phyloP scores from a whole-genome alignment of 345 rosid genomes.

The Aegle marmelos region DNA sequence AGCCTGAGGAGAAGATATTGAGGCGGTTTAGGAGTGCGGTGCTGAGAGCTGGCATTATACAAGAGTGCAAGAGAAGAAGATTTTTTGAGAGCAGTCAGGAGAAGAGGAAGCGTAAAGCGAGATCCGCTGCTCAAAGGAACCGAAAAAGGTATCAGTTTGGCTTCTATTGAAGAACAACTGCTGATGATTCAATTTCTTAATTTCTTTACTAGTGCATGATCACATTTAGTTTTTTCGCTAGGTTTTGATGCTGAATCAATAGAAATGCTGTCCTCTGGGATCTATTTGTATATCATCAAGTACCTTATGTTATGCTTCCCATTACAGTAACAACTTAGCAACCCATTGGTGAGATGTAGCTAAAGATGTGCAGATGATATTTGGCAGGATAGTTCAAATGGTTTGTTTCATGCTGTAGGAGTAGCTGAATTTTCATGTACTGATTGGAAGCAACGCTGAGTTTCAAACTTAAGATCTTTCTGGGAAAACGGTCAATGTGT shows the following conservation, averaged over 20 bases:
- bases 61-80: constrained; percentile 28
- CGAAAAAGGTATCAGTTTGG: constrained; percentile 18
- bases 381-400: background rate
- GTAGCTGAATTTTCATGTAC: background rate
- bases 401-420: background rate
- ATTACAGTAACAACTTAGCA: background rate
- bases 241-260: background rate
- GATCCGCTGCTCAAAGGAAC: constrained; percentile 29
- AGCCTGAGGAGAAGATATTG: constrained; percentile 32
- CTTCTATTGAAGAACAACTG: background rate
- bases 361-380: background rate
- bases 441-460: background rate
- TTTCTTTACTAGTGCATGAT: too few species aligned
- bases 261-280: background rate
- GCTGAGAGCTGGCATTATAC: constrained; percentile 30
- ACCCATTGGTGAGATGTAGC: background rate
- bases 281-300: background rate
- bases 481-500: background rate
- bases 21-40: constrained; percentile 35
- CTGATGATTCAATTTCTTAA: too few species aligned
- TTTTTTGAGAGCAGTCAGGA: constrained; percentile 33
- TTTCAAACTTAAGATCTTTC: background rate
- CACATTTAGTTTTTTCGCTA: too few species aligned
- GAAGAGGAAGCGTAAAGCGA: constrained; percentile 27
- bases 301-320: background rate